A percentile compares a stretch with the other conserved stretches of the same genome.
Conservation (phyloP, 768 basidiomycete species). For the Daedaleopsis nitida region DNA sequence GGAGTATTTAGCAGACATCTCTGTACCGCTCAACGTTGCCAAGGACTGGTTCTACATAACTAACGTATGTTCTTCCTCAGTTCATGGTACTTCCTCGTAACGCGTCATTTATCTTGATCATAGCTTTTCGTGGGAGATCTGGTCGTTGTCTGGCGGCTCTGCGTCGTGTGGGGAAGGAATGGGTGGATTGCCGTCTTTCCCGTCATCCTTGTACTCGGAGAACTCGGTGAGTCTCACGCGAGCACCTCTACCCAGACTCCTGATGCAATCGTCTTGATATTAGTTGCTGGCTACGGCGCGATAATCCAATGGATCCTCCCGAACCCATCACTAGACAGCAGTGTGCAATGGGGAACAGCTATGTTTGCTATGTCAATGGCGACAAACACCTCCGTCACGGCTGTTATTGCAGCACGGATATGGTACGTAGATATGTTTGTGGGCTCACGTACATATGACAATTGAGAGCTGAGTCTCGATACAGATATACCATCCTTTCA, state of each 20-base stretch:
- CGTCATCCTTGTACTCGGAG: too few relatives aligned
- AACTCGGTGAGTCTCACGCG: too few relatives aligned
- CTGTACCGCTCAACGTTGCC: too few relatives aligned
- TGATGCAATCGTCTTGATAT: too few relatives aligned
- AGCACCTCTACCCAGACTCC: too few relatives aligned
- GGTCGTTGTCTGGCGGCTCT: constrained; percentile 14
- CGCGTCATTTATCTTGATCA: too few relatives aligned
- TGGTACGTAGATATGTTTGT: neutral
- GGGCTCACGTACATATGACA: too few relatives aligned
- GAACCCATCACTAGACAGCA: neutral
- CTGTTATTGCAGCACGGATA: constrained; percentile 8
- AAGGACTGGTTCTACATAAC: too few relatives aligned
- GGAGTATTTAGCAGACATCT: too few relatives aligned
- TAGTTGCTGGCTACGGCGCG: constrained; percentile 8
- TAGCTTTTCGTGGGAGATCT: constrained; percentile 10
- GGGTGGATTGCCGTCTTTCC: neutral
- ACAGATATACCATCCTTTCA: neutral
- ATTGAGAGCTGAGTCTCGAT: too few relatives aligned
- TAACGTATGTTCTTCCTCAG: too few relatives aligned
- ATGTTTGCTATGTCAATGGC: constrained; percentile 13
- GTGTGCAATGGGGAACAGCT: constrained; percentile 2
- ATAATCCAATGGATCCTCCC: neutral
- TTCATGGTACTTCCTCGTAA: too few relatives aligned
- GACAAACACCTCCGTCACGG: constrained; percentile 13
- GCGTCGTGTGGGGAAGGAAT: constrained; percentile 8